Percentiles rank a stretch among this genome's conserved stretches.
These are phyloP conservation scores for Enterocytospora artemiae DNA, from an alignment of 371 early-diverging fungal genomes.

Conservation along the genomic window DNA sequence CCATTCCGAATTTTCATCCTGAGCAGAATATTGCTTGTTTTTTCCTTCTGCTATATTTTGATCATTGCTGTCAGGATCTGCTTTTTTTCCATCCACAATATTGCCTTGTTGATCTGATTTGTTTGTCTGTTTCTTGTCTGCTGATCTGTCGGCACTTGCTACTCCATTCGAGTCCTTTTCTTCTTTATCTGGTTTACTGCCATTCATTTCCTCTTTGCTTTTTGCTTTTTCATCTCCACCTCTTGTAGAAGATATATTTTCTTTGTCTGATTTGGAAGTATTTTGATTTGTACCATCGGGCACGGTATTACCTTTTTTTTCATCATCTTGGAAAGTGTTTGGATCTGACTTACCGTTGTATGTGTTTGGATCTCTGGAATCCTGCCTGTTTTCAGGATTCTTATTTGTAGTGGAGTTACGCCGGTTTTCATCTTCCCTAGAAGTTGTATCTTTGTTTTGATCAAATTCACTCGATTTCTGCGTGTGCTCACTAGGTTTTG, in stretches of 20 bases:
- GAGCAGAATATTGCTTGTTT: not conserved
- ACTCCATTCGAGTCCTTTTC: not conserved
- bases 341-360: not conserved
- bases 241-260: not conserved
- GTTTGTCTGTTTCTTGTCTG: conserved; percentile 1
- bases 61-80: not conserved
- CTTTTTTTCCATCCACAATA: not conserved
- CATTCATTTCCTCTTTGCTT: not conserved
- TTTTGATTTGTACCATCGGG: not conserved
- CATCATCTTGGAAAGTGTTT: not conserved
- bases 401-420: not conserved
- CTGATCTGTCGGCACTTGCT: not conserved
- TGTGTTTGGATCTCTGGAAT: not conserved
- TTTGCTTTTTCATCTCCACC: not conserved
- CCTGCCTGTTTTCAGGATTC: not conserved
- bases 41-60: not conserved
- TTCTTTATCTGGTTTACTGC: conserved; percentile 7
- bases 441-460: not conserved
- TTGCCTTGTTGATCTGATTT: conserved; percentile 4
- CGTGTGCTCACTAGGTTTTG: not conserved
- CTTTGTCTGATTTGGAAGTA: not conserved
- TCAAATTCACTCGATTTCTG: too few relatives aligned
- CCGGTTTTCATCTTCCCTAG: not conserved
- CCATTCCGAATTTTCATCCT: not conserved
- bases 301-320: conserved; percentile 4